Percentiles rank a stretch among this genome's conserved stretches.
These are phyloP conservation scores for Porogramme epimiltina DNA, from an alignment of 1,284 basidiomycete genomes.

Conservation along the genomic window DNA sequence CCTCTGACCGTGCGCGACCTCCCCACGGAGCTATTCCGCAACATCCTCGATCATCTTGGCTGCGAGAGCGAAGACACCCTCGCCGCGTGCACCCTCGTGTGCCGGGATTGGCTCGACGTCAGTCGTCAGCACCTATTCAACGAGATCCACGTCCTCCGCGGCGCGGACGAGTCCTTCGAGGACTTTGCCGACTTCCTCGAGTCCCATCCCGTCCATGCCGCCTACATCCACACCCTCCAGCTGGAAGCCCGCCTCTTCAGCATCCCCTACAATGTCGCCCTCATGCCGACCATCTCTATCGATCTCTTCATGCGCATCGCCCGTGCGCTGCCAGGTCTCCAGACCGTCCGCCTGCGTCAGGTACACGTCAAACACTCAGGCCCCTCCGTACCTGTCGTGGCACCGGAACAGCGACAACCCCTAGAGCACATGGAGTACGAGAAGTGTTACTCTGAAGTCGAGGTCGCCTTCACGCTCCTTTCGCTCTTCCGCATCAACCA, in stretches of 20 bases:
- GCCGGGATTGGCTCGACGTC: slow-evolving; percentile 9
- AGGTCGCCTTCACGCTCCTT: neutral
- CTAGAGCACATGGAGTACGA: slow-evolving; percentile 11
- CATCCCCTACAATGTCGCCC: neutral
- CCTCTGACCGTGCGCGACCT: slow-evolving; percentile 3
- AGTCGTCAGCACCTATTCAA: slow-evolving; percentile 10
- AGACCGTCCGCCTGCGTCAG: slow-evolving; percentile 1
- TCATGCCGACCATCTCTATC: slow-evolving; percentile 5
- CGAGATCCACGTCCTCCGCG: slow-evolving; percentile 4
- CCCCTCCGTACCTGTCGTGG: neutral
- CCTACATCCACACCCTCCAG: slow-evolving; percentile 1
- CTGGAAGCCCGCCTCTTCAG: slow-evolving; percentile 12
- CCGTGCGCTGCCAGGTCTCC: slow-evolving; percentile 2
- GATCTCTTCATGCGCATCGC: slow-evolving; percentile 1
- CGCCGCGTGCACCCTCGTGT: slow-evolving; percentile 6
- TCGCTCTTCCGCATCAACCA: slow-evolving; percentile 4
- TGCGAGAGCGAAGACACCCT: neutral
- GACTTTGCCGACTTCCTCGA: slow-evolving; percentile 5
- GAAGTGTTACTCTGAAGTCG: neutral
- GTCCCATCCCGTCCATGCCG: neutral
- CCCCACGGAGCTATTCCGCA: slow-evolving; percentile 10
- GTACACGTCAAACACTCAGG: neutral
- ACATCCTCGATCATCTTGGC: slow-evolving; percentile 3
- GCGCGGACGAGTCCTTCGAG: slow-evolving; percentile 5
- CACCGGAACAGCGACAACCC: neutral